These are phyloP conservation scores for Begonia peltatifolia DNA, from an alignment of 306 rosid species.

Conservation along the genomic window DNA sequence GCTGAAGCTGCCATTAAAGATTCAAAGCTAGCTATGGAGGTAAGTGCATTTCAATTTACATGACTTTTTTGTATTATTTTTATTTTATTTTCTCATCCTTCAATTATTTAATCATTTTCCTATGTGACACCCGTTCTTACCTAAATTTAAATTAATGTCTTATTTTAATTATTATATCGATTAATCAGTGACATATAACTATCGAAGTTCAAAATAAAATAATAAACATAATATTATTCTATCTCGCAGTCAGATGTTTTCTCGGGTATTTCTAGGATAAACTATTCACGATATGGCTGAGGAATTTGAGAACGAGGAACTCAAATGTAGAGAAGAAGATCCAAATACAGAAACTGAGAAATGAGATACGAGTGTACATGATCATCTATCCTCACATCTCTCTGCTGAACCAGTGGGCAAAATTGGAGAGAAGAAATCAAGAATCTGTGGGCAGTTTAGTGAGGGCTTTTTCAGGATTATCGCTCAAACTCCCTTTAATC, in stretches of 20 bases:
- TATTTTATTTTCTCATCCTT: too few species aligned
- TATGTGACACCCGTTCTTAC: too few species aligned
- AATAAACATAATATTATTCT: too few species aligned
- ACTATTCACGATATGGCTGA: slow-evolving; percentile 42
- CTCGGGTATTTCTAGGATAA: slow-evolving; percentile 21
- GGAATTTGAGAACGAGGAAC: slow-evolving; percentile 30
- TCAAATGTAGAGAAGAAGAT: slow-evolving; percentile 24
- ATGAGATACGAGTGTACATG: slow-evolving; percentile 28
- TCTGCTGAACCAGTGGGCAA: slow-evolving; percentile 41
- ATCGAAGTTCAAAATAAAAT: too few species aligned
- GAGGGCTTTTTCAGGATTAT: slow-evolving; percentile 36
- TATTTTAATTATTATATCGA: too few species aligned
- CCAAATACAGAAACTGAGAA: slow-evolving; percentile 27
- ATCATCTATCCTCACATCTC: slow-evolving; percentile 37
- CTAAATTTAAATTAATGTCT: too few species aligned
- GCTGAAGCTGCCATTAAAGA: slow-evolving; percentile 23
- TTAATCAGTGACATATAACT: too few species aligned
- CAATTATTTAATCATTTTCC: neutral
- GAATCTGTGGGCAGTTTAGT: slow-evolving; percentile 35
- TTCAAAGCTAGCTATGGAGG: slow-evolving; percentile 28
- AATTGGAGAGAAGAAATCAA: slow-evolving; percentile 46
- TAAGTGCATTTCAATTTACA: neutral
- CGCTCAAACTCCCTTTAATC: slow-evolving; percentile 29
- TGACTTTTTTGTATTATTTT: neutral
- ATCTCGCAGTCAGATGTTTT: too few species aligned